Evolutionary conservation across 2,329 filamentous ascomycete genomes (phyloP).

Genomic region (Colletotrichum sp.): DNA sequence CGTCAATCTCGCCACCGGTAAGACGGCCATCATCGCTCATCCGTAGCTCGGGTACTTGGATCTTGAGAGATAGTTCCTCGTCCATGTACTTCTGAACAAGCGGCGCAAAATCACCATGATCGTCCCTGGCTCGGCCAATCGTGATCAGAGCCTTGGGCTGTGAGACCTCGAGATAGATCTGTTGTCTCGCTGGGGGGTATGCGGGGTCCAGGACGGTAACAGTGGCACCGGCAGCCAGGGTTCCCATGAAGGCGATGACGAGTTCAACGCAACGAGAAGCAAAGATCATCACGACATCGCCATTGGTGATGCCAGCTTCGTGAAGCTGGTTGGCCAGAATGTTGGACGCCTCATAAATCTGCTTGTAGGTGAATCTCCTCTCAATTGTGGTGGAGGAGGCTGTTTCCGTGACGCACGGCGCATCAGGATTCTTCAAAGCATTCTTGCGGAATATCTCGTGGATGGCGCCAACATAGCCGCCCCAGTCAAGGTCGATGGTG

Average conservation of each 20-base stretch:
- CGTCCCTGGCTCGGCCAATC: conserved; percentile 75
- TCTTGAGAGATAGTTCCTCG: conserved; percentile 73
- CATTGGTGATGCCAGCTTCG: conserved; percentile 72
- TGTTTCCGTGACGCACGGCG: conserved; percentile 56
- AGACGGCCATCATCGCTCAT: conserved; percentile 75
- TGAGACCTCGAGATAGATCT: not conserved
- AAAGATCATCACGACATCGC: conserved; percentile 82
- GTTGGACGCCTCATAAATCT: conserved; percentile 87
- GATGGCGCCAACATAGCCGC: conserved; percentile 73
- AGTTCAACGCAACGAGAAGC: not conserved
- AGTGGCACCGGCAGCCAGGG: conserved; percentile 76
- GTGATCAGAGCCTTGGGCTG: conserved; percentile 65
- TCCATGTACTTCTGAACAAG: conserved; percentile 62
- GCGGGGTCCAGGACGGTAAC: conserved; percentile 73
- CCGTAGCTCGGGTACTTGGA: conserved; percentile 75
- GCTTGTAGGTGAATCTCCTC: conserved; percentile 80
- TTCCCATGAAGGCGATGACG: conserved; percentile 34
- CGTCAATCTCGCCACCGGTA: conserved; percentile 68
- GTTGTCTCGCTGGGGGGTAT: conserved; percentile 82
- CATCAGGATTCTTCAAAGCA: conserved; percentile 71
- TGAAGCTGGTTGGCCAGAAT: conserved; percentile 80
- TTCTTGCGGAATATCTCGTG: conserved; percentile 73
- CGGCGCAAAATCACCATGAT: conserved; percentile 47
- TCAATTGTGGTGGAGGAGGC: conserved; percentile 36
- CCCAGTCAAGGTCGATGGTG: conserved; percentile 42